Base-by-base conservation (phyloP, 805 yeast species). In the Candida tibetensis region DNA sequence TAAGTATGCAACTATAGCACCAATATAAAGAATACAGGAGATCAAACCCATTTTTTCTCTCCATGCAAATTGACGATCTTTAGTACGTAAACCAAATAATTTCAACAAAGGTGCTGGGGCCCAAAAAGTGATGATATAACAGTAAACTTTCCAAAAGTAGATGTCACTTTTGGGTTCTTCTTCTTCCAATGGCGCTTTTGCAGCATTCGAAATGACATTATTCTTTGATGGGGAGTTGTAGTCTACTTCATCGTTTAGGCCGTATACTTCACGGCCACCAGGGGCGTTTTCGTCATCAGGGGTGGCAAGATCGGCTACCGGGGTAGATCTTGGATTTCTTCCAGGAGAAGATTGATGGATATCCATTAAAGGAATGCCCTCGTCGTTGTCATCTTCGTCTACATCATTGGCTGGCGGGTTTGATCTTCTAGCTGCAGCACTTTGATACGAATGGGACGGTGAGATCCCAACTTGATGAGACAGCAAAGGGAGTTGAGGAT, bases 11-110 rank as follows among this genome's bases (percentile, higher is more conserved):
- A 89, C 84, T 36, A 84, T 58, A 0, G 86, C 79, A 39, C 93
- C 97, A 32, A 85, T 64, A 48, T 75, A 74, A 14, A 83, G 46
- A 50, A 91, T 89, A 38, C 89, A 72, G 1, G 93, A 74, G 30
- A 91, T 70, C 30, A 93, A 71, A 1, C 88, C 98, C 38, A 90
- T 84, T 56, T 91, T 91, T 55, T 93, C 99, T 55, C 99, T 76
- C 99, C 99, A 93, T 0, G 98, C 98, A 70, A 80, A 79, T 57
- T 90, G 97, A 42, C 95, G 78, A 30, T 81, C 90, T 48, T 79
- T 78, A 15, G 84, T 79, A 23, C 76, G 74, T 74, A 91, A 74
- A 2, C 98, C 98, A 61, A 79, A 84, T 30, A 85, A 59, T 30
- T 66, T 66, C 51, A 89, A 63, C 23, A 88, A 45, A 0, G 89